Base-by-base conservation (phyloP, 2,329 filamentous ascomycete genomes). In the Dactylellina haptotyla region DNA sequence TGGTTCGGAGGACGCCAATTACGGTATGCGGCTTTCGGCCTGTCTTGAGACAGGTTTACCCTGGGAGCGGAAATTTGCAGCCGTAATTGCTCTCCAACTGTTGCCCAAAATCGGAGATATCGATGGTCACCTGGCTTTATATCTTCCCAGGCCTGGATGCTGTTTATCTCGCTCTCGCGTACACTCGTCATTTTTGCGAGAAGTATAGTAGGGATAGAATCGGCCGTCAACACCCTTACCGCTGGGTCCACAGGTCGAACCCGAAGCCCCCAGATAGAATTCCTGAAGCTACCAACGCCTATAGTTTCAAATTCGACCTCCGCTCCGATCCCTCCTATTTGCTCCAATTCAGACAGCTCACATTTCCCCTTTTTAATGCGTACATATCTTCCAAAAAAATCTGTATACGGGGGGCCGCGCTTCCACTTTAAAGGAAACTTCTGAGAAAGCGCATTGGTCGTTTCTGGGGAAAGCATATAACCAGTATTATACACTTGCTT, bases 401-500 rank as follows among this genome's bases (percentile, higher is more conserved):
- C 45, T 4, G 96, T 97, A 48, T 90, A 93, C 77, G 97, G 89
- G 75, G 88, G 87, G 97, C 83, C 57, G 96, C 91, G 58, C 86
- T 85, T 56, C 90, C 88, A 34, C 53, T 50, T 8, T 58, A 76
- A 43, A 75, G 58, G 61, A 30, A 78, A 58, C 37, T 32, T 61
- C 12, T 63, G 64, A 14, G 78, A 63, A 6, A 78, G 32, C n/a
- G 43, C 48, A 9, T 62, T 54, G 14, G 75, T 76, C 6, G 75
- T 75, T 39, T 46, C 53, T n/a, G 61, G 59, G n/a, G 66, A 67
- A 76, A 99, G 89, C 81, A 96, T 87, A 81, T 99, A 98, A 54
- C 92, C 92, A 1, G 95, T 97, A 82, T 94, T 97, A 81, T 93
- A 92, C 54, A 97, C 89, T 1, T 88, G 92, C 79, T 93, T 93